These are phyloP conservation scores for Waltiozyma sp. DNA, from an alignment of 1,139 yeast species.

Conservation along the genomic window DNA sequence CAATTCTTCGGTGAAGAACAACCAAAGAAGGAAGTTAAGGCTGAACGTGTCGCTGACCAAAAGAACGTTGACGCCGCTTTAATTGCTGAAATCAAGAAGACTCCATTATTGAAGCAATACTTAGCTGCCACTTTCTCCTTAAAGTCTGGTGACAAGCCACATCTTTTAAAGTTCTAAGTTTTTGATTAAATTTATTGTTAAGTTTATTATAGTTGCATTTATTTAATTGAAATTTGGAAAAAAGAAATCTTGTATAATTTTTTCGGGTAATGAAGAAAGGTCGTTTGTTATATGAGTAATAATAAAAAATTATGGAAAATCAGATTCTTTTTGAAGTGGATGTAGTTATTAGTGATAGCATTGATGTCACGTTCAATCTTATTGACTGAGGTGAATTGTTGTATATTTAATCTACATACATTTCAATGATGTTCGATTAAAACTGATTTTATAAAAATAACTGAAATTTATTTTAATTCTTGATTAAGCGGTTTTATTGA, in stretches of 20 bases:
- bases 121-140: slow-evolving; percentile 93
- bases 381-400: no score
- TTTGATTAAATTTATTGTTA: slow-evolving; percentile 3
- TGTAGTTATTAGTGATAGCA: not conserved
- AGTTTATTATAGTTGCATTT: not conserved
- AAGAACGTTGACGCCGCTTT: slow-evolving; percentile 92
- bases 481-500: no score
- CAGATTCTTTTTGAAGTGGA: not conserved
- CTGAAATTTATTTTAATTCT: no score
- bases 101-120: slow-evolving; percentile 97
- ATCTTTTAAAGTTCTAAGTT: slow-evolving; percentile 88
- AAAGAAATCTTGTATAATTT: slow-evolving; percentile 13
- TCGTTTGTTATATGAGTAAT: slow-evolving; percentile 8
- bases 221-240: not conserved
- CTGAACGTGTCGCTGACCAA: slow-evolving; percentile 98
- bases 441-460: no score
- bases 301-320: slow-evolving; percentile 1
- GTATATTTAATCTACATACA: no score
- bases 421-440: no score
- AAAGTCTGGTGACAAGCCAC: slow-evolving; percentile 99
- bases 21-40: slow-evolving; percentile 67
- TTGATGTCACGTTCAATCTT: no score
- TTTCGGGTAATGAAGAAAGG: slow-evolving; percentile 15
- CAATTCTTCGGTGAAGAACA: slow-evolving; percentile 85
- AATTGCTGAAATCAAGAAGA: slow-evolving; percentile 90